Evolutionary conservation across 768 basidiomycete species (phyloP).

Genomic region (Russula lepida): DNA sequence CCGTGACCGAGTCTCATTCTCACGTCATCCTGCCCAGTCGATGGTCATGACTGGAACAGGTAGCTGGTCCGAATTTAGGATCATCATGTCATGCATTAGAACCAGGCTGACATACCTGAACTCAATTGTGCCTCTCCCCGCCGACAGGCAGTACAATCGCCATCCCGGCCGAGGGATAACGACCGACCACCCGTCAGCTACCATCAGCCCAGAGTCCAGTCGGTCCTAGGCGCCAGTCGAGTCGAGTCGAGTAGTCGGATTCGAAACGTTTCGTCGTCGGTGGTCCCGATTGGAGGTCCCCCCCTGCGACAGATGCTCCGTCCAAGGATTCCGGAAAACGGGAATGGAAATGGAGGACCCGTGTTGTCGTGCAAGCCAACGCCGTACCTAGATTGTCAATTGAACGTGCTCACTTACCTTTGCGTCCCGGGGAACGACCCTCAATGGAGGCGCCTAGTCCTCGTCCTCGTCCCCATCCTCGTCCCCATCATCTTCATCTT

Average conservation of each 20-base stretch:
- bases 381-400: neutral
- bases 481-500: neutral
- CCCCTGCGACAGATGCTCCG: neutral
- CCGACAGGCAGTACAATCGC: slow-evolving; percentile 1
- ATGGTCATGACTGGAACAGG: neutral
- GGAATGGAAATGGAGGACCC: neutral
- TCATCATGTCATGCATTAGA: neutral
- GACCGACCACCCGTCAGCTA: slow-evolving; percentile 5
- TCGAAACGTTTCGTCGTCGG: neutral
- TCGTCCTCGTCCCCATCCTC: neutral
- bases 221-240: neutral
- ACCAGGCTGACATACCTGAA: slow-evolving; percentile 1
- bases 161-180: slow-evolving; percentile 16
- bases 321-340: neutral
- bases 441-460: neutral
- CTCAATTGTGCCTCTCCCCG: neutral
- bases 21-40: neutral
- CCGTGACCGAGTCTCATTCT: slow-evolving; percentile 1
- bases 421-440: neutral
- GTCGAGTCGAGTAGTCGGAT: neutral
- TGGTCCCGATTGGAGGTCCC: neutral
- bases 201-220: neutral
- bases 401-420: slow-evolving; percentile 11
- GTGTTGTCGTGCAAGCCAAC: neutral
- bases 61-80: neutral